A percentile compares a stretch with the other conserved stretches of the same genome.
Evolutionary conservation across 306 rosid genomes (phyloP).

Genomic region (Pyrus bretschneideri): DNA sequence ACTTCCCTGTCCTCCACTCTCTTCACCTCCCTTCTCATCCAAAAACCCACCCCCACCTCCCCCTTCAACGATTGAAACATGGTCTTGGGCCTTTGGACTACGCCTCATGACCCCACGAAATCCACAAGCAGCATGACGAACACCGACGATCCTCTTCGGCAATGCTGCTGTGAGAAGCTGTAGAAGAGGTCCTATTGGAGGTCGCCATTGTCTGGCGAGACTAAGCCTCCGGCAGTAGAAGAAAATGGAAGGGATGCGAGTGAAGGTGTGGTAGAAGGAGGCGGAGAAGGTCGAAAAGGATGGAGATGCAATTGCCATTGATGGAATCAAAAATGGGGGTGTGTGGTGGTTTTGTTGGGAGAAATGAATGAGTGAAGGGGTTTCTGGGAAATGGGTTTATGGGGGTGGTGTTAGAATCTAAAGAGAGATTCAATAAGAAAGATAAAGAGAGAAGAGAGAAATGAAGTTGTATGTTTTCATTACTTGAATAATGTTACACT

Average conservation of each 20-base stretch:
- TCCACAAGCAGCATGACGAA: slow-evolving; percentile 58
- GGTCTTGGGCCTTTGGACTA: slow-evolving; percentile 34
- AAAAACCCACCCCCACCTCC: no score
- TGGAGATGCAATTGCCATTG: slow-evolving; percentile 62
- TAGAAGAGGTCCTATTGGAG: slow-evolving; percentile 59
- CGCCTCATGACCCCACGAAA: slow-evolving; percentile 29
- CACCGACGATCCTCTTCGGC: slow-evolving; percentile 48
- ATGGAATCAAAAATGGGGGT: background rate
- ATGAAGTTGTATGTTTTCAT: no score
- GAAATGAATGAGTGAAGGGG: background rate
- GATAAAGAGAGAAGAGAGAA: no score
- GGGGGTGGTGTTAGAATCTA: no score
- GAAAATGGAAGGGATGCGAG: slow-evolving; percentile 40
- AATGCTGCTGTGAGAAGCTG: slow-evolving; percentile 40
- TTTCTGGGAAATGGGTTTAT: no score
- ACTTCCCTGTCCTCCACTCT: no score
- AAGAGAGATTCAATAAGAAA: no score
- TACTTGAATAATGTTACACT: no score
- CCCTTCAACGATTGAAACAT: slow-evolving; percentile 41
- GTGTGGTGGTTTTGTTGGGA: background rate
- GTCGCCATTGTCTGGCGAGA: slow-evolving; percentile 55
- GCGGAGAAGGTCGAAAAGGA: slow-evolving; percentile 46
- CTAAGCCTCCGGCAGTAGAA: slow-evolving; percentile 45
- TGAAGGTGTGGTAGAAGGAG: slow-evolving; percentile 37
- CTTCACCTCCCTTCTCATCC: no score